Base-by-base conservation (phyloP, 306 rosid species). In the Prunus salicina region DNA sequence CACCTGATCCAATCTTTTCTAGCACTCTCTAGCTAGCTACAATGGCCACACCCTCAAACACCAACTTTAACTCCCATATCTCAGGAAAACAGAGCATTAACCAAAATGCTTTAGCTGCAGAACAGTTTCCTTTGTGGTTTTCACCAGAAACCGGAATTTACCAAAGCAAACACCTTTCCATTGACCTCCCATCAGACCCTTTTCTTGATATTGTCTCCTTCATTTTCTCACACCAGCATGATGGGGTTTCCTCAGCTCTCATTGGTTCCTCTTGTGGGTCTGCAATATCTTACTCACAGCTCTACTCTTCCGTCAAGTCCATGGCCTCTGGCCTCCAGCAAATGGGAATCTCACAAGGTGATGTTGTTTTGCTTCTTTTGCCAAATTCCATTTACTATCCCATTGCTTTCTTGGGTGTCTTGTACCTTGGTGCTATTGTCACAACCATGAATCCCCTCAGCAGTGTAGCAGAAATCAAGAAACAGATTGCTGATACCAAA, bases 331-430 rank as follows among this genome's bases (percentile, higher is more conserved):
- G 91, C 19, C 91, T 94, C 50, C 83, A 73, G n/a, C 81, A 83
- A 7, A 46, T 87, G 73, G 94, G 97, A 30, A 68, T 94, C 78
- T 83, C 90, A 51, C 77, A 90, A 78, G 89, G 88, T 78, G 91
- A 86, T 13, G 89, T 94, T 8, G 90, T 92, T 72, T 50, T 91
- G 74, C 82, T 91, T 58, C 28, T 94, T 58, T 79, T 92, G 58
- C 98, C 97, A 1, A 94, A 91, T 79, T 86, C 91, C 79, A 76
- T 92, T 83, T 88, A 81, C 88, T 89, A 82, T 47, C 96, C 98
- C 64, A 71, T 90, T 67, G 60, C 89, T 67, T 82, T 91, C 70
- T 53, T 91, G 57, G 84, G 82, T 27, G 85, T 88, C 69, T 20
- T 92, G 60, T 89, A 77, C 70, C 43, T 87, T 8, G 97, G 97